A percentile compares a stretch with the other conserved stretches of the same genome.
phyloP scores from a whole-genome alignment of 108 stramenopile species.

The Skeletonema costatum region DNA sequence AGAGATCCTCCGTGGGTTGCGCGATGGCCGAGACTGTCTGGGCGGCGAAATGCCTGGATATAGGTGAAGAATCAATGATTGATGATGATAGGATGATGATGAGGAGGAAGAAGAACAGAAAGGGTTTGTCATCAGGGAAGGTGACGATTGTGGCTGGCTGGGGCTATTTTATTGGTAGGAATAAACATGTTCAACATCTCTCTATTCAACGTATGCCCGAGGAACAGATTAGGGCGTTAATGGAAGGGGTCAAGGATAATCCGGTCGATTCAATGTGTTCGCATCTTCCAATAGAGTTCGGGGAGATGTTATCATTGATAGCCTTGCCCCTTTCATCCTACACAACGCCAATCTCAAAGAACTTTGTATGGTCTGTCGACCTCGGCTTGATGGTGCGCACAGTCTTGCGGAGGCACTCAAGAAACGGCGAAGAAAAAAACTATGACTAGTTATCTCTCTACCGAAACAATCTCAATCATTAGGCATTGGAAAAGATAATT shows the following conservation, averaged over 20 bases:
- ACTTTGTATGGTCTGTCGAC: background rate
- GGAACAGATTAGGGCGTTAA: background rate
- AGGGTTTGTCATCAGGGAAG: background rate
- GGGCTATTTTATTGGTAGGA: slow-evolving; percentile 1
- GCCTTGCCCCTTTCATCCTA: background rate
- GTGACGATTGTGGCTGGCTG: background rate
- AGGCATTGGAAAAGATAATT: background rate
- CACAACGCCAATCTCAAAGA: background rate
- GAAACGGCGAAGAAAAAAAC: background rate
- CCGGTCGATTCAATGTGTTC: background rate
- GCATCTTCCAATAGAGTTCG: background rate
- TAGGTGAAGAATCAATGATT: no score
- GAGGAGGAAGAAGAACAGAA: background rate
- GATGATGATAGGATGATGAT: background rate
- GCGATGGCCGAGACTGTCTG: background rate
- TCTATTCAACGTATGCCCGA: background rate
- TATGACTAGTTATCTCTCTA: background rate
- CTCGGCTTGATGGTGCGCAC: background rate
- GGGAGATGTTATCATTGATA: background rate
- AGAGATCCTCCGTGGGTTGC: background rate
- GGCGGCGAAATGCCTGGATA: no score
- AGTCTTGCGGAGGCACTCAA: background rate
- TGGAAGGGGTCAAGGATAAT: background rate
- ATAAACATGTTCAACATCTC: background rate
- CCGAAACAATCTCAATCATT: background rate